Evolutionary conservation across 1,284 basidiomycete species (phyloP).

Genomic region (Moesziomyces globuligerus): DNA sequence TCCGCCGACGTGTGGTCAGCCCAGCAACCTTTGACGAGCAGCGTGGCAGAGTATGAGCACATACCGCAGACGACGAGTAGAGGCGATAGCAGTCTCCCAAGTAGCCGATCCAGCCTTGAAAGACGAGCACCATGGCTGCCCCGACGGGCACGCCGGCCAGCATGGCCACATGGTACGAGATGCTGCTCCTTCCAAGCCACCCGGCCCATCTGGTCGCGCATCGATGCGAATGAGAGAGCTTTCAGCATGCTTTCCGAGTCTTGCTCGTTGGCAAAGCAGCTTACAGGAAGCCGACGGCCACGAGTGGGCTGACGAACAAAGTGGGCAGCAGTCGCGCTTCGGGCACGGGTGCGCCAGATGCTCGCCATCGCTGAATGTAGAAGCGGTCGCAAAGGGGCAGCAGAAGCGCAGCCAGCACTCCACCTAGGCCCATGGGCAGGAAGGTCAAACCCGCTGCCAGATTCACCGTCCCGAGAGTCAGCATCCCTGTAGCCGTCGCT

Average conservation of each 20-base stretch:
- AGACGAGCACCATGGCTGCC: conserved; percentile 40
- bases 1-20: too few relatives aligned
- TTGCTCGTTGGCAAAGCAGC: too few relatives aligned
- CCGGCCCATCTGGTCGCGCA: conserved; percentile 27
- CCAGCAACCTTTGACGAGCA: too few relatives aligned
- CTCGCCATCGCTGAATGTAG: conserved; percentile 2
- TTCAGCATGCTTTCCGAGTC: too few relatives aligned
- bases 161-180: conserved; percentile 33
- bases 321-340: conserved; percentile 27
- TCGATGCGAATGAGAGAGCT: too few relatives aligned
- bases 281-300: conserved; percentile 39
- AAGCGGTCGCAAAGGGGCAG: conserved; percentile 17
- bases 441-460: conserved; percentile 31
- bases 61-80: conserved; percentile 41
- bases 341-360: conserved; percentile 5
- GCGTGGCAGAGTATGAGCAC: conserved; percentile 3
- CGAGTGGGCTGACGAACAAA: conserved; percentile 29
- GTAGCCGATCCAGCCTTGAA: conserved; percentile 47
- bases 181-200: conserved; percentile 19
- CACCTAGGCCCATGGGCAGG: conserved; percentile 29
- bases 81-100: conserved; percentile 44
- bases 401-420: conserved; percentile 13
- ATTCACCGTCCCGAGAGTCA: neutral
- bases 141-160: conserved; percentile 39
- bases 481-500: too few relatives aligned